Percentiles rank a stretch among this genome's conserved stretches.
These are phyloP conservation scores for Monosporozyma aerobia DNA, from an alignment of 805 yeast species.

Conservation along the genomic window DNA sequence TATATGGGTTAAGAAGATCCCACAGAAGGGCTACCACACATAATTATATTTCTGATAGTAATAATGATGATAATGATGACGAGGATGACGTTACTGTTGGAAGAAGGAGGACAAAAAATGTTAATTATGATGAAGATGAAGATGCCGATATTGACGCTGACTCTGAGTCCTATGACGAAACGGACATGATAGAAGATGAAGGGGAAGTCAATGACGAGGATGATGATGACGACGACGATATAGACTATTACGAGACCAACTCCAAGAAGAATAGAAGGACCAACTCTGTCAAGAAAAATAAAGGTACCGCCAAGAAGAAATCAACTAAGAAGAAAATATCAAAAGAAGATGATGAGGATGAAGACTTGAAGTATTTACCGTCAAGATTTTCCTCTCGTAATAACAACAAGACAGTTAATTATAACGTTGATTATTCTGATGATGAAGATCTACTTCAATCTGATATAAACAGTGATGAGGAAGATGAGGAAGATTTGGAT, in stretches of 20 bases:
- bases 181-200: constrained; percentile 17
- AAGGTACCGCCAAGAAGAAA: constrained; percentile 1
- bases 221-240: constrained; percentile 16
- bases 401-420: constrained; percentile 50
- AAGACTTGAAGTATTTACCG: constrained; percentile 33
- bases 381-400: constrained; percentile 72
- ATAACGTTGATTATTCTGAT: constrained; percentile 58
- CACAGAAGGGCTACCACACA: constrained; percentile 38
- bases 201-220: constrained; percentile 28
- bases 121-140: constrained; percentile 17
- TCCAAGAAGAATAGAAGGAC: constrained; percentile 6
- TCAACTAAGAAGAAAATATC: constrained; percentile 5
- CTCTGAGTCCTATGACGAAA: constrained; percentile 22
- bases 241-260: constrained; percentile 13
- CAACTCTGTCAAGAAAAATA: constrained; percentile 8
- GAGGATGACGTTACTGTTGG: constrained; percentile 13
- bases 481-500: constrained; percentile 17
- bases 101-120: constrained; percentile 12
- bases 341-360: constrained; percentile 9
- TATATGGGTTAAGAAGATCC: constrained; percentile 76
- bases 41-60: constrained; percentile 30
- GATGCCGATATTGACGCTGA: constrained; percentile 24
- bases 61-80: constrained; percentile 21
- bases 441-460: constrained; percentile 36
- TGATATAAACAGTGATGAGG: constrained; percentile 24